Evolutionary conservation across 495 filamentous ascomycete species (phyloP).

Genomic region (Ascobolus immersus): DNA sequence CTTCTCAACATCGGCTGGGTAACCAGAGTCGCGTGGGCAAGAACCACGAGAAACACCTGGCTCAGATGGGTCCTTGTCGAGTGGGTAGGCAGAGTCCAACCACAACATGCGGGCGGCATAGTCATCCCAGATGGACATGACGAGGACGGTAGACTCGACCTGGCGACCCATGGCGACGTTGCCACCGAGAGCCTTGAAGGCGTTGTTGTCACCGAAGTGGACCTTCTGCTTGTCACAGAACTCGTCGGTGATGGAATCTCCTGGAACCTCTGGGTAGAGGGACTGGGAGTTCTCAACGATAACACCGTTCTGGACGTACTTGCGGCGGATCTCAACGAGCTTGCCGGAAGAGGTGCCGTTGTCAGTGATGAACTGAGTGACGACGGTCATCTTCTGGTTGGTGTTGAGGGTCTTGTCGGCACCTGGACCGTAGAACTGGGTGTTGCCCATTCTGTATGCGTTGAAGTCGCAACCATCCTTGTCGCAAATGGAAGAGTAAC

Average conservation of each 20-base stretch:
- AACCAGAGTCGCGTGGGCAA: constrained; percentile 36
- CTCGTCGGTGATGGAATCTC: constrained; percentile 31
- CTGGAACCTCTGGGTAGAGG: constrained; percentile 21
- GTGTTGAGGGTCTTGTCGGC: constrained; percentile 41
- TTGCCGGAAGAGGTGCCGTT: constrained; percentile 24
- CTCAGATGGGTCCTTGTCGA: constrained; percentile 16
- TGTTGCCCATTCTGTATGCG: constrained; percentile 39
- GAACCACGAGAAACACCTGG: constrained; percentile 44
- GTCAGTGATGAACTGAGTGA: constrained; percentile 43
- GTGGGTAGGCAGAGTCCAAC: constrained; percentile 34
- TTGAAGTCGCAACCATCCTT: constrained; percentile 54
- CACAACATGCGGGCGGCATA: constrained; percentile 38
- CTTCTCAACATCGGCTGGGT: constrained; percentile 32
- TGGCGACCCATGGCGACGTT: constrained; percentile 30
- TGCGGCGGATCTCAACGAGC: constrained; percentile 38
- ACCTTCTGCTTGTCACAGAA: constrained; percentile 37
- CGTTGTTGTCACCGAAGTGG: constrained; percentile 33
- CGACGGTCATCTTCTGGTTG: constrained; percentile 34
- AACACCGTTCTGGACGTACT: constrained; percentile 45
- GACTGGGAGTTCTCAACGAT: constrained; percentile 33
- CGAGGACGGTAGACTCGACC: constrained; percentile 40
- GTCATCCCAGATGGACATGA: constrained; percentile 59
- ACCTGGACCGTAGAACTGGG: constrained; percentile 34
- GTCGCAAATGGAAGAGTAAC: constrained; percentile 30
- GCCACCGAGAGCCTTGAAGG: constrained; percentile 35